phyloP scores from a whole-genome alignment of 306 rosid species.

The Potentilla sterilis region DNA sequence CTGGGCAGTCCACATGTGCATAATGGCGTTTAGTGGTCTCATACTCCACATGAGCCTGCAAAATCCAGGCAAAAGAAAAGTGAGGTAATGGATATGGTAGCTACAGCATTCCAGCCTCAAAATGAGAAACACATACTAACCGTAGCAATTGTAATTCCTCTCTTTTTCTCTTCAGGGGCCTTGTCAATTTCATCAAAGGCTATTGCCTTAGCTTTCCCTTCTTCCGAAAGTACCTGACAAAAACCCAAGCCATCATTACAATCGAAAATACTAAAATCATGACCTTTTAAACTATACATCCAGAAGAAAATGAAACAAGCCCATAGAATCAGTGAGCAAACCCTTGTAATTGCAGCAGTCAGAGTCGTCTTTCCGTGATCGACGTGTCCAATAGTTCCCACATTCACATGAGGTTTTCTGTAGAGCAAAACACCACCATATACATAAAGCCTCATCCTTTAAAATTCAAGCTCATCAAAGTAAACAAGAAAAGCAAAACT shows the following conservation, averaged over 20 bases:
- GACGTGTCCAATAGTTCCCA: conserved; percentile 93
- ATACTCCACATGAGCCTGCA: conserved; percentile 91
- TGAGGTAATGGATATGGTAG: background rate
- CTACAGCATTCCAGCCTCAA: conserved; percentile 4
- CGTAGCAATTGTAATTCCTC: conserved; percentile 97
- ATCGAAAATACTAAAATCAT: background rate
- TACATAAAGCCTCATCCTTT: background rate
- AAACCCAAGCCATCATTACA: background rate
- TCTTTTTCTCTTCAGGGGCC: conserved; percentile 95
- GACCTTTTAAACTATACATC: background rate
- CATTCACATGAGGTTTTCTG: conserved; percentile 94
- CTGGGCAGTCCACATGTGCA: conserved; percentile 98
- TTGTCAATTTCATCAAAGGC: conserved; percentile 93
- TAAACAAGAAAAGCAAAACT: background rate
- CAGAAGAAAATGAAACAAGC: background rate
- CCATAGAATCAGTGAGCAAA: conserved; percentile 26
- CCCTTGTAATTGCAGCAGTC: conserved; percentile 98
- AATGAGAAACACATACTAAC: conserved; percentile 37
- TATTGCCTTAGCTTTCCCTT: conserved; percentile 90
- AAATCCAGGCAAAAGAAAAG: conserved; percentile 10
- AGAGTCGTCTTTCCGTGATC: conserved; percentile 97
- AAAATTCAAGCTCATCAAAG: background rate
- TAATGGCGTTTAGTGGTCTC: conserved; percentile 83
- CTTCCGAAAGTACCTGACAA: conserved; percentile 73
- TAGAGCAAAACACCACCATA: conserved; percentile 6